Percentiles rank a stretch among this genome's conserved stretches.
Evolutionary conservation across 768 basidiomycete genomes (phyloP).

Genomic region (Leccinum arenicola): DNA sequence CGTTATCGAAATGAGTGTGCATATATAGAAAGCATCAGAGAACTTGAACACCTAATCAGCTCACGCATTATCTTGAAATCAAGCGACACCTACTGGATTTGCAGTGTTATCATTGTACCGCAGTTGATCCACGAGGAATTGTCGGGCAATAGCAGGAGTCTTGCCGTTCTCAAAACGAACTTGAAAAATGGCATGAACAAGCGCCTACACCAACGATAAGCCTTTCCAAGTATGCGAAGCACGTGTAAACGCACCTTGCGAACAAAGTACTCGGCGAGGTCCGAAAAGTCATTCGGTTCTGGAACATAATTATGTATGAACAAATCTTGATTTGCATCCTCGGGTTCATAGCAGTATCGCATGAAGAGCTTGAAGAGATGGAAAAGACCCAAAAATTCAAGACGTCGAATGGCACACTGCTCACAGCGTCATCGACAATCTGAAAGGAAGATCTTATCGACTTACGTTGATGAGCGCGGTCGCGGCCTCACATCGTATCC

Average conservation of each 20-base stretch:
- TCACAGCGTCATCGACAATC: no score
- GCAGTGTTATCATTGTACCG: slow-evolving; percentile 93
- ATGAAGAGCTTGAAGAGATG: slow-evolving; percentile 94
- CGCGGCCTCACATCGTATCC: no score
- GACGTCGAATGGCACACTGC: no score
- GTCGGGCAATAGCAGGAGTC: slow-evolving; percentile 79
- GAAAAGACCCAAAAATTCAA: no score
- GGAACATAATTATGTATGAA: slow-evolving; percentile 91
- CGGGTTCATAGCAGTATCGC: slow-evolving; percentile 85
- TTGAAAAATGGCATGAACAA: slow-evolving; percentile 80
- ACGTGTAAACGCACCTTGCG: slow-evolving; percentile 61
- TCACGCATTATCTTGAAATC: background rate
- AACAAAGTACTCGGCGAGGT: slow-evolving; percentile 90
- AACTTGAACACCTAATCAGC: slow-evolving; percentile 47
- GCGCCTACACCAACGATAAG: slow-evolving; percentile 44
- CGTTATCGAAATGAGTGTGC: slow-evolving; percentile 78
- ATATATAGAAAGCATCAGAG: slow-evolving; percentile 89
- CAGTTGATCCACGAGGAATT: slow-evolving; percentile 89
- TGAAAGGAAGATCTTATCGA: no score
- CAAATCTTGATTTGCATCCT: slow-evolving; percentile 76
- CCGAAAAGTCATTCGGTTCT: slow-evolving; percentile 90
- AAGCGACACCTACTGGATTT: slow-evolving; percentile 61
- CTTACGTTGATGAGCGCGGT: no score
- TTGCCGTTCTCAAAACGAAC: slow-evolving; percentile 87
- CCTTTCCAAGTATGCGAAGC: background rate